phyloP scores from a whole-genome alignment of 768 basidiomycete species.

The Lyophyllum semitale region DNA sequence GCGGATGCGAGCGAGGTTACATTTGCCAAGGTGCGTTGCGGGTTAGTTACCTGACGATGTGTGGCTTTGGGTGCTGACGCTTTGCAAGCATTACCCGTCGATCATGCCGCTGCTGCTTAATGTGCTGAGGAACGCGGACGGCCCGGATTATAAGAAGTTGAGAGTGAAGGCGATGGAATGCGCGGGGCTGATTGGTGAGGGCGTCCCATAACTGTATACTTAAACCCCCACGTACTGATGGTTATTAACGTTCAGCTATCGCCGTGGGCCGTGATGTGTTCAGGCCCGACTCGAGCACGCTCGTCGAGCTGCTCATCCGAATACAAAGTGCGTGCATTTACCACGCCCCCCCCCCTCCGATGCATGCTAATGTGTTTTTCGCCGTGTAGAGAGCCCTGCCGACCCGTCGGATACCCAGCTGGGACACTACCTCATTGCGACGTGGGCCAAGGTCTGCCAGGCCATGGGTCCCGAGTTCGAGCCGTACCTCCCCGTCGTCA shows the following conservation, averaged over 20 bases:
- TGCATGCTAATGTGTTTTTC: not conserved
- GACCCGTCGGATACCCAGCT: slow-evolving; percentile 76
- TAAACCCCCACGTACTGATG: not conserved
- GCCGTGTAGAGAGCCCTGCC: slow-evolving; percentile 58
- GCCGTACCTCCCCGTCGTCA: slow-evolving; percentile 82
- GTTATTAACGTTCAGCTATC: slow-evolving; percentile 52
- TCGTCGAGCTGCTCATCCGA: slow-evolving; percentile 68
- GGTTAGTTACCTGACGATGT: not conserved
- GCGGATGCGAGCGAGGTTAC: slow-evolving; percentile 81
- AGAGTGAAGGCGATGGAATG: slow-evolving; percentile 90
- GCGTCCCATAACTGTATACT: not conserved
- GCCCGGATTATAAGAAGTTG: slow-evolving; percentile 64
- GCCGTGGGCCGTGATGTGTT: slow-evolving; percentile 85
- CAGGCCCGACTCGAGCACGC: slow-evolving; percentile 67
- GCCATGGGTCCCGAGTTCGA: slow-evolving; percentile 84
- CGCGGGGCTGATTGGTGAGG: slow-evolving; percentile 79
- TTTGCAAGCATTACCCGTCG: slow-evolving; percentile 62
- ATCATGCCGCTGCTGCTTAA: slow-evolving; percentile 84
- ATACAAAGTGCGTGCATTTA: not conserved
- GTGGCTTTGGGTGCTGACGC: not conserved
- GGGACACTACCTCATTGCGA: slow-evolving; percentile 76
- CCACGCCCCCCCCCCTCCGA: not conserved
- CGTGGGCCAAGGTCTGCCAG: slow-evolving; percentile 89
- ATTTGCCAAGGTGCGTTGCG: slow-evolving; percentile 62
- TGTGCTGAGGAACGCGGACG: slow-evolving; percentile 73